phyloP scores from a whole-genome alignment of 2,329 filamentous ascomycete genomes.

The Chaetomiaceae sp. region DNA sequence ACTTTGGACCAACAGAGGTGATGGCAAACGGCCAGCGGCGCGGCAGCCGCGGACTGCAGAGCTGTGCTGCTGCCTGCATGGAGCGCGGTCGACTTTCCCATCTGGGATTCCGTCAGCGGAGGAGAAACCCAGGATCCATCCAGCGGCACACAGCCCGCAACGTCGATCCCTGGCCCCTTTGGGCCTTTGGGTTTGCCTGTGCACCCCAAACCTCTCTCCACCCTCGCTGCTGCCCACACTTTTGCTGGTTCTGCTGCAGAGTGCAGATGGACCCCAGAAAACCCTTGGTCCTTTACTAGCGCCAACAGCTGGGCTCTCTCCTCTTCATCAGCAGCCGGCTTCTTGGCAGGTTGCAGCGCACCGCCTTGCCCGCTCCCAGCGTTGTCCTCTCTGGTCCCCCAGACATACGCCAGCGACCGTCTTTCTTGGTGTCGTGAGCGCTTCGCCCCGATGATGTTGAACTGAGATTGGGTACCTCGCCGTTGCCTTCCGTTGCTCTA shows the following conservation, averaged over 20 bases:
- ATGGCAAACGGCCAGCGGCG: too few species aligned
- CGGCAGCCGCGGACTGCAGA: too few species aligned
- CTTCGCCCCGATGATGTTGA: background rate
- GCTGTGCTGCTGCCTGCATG: too few species aligned
- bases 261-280: background rate
- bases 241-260: background rate
- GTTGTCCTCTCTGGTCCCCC: background rate
- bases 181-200: background rate
- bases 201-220: background rate
- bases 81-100: too few species aligned
- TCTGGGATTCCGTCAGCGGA: too few species aligned
- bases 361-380: background rate
- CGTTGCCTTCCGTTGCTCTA: background rate
- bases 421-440: constrained; percentile 1
- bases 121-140: too few species aligned
- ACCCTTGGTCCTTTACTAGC: background rate
- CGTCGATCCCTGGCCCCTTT: constrained; percentile 6
- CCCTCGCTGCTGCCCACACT: background rate
- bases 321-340: too few species aligned
- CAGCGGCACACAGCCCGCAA: background rate
- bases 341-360: constrained; percentile 1
- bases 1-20: too few species aligned
- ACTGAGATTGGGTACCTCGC: constrained; percentile 1
- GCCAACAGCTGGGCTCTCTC: constrained; percentile 10
- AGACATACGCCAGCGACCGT: background rate